These are phyloP conservation scores for Tremella fuciformis DNA, from an alignment of 768 basidiomycete species.

Conservation along the genomic window DNA sequence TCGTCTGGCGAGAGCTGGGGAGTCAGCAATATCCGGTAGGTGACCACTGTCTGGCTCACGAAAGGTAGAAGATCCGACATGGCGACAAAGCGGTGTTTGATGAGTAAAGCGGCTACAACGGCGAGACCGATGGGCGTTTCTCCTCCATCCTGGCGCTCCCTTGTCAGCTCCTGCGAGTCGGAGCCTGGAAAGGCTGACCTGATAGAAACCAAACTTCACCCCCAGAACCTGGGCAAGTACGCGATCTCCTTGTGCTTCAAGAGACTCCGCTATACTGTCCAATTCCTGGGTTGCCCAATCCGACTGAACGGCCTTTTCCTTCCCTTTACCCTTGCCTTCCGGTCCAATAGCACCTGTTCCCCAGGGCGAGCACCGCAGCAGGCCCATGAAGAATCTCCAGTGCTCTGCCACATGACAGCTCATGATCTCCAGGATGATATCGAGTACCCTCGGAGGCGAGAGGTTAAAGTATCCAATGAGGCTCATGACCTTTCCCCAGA, in stretches of 20 bases:
- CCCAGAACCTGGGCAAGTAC: constrained; percentile 76
- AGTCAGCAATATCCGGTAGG: background rate
- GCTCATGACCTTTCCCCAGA: constrained; percentile 54
- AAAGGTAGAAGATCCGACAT: constrained; percentile 90
- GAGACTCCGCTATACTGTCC: constrained; percentile 31
- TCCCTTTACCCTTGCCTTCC: constrained; percentile 46
- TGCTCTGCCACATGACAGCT: constrained; percentile 76
- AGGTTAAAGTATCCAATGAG: constrained; percentile 79
- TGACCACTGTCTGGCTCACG: constrained; percentile 54
- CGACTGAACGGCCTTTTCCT: constrained; percentile 32
- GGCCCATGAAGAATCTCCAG: constrained; percentile 80
- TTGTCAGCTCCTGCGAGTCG: constrained; percentile 37
- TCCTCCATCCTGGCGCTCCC: constrained; percentile 57
- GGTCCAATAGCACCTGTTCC: constrained; percentile 33
- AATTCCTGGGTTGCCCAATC: constrained; percentile 39
- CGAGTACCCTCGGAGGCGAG: constrained; percentile 88
- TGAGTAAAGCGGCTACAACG: constrained; percentile 77
- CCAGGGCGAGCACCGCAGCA: constrained; percentile 88
- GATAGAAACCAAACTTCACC: constrained; percentile 93
- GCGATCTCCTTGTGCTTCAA: constrained; percentile 49
- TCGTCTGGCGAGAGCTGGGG: constrained; percentile 71
- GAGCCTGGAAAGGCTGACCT: constrained; percentile 57
- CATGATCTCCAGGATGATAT: constrained; percentile 88
- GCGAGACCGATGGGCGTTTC: constrained; percentile 75
- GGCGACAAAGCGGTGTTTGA: constrained; percentile 82